These are phyloP conservation scores for Carex scoparia DNA, from an alignment of 176 grass and related monocot genomes.

Conservation along the genomic window DNA sequence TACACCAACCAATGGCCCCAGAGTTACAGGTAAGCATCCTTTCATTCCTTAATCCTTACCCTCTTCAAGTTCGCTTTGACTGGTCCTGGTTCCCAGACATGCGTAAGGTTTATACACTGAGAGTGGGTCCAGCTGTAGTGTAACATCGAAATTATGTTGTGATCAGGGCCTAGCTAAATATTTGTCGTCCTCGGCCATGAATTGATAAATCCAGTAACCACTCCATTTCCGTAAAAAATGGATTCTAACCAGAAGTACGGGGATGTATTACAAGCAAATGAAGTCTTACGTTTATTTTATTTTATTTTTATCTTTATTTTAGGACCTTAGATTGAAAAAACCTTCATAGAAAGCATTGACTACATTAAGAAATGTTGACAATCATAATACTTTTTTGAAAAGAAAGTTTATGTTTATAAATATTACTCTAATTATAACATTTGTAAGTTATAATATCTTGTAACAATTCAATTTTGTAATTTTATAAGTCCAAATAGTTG, in stretches of 20 bases:
- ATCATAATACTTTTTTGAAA: no score
- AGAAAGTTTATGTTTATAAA: no score
- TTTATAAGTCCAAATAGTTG: no score
- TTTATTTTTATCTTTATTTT: no score
- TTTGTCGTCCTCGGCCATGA: not conserved
- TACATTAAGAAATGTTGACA: no score
- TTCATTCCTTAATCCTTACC: not conserved
- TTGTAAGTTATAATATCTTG: no score
- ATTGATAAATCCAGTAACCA: not conserved
- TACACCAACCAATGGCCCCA: conserved; percentile 85
- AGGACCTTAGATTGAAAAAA: no score
- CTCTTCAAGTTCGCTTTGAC: not conserved
- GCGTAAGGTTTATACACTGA: not conserved
- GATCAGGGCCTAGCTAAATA: not conserved
- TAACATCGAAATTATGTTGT: not conserved
- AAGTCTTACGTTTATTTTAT: no score
- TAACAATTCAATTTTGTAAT: no score
- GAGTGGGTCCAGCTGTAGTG: not conserved
- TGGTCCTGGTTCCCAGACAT: not conserved
- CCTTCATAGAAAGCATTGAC: no score
- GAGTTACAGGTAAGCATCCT: conserved; percentile 73
- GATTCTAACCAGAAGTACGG: not conserved
- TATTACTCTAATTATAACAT: no score
- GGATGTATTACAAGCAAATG: no score
- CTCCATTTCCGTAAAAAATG: not conserved